Base-by-base conservation (phyloP, 2,329 filamentous ascomycete genomes). In the Botrytis fragariae region DNA sequence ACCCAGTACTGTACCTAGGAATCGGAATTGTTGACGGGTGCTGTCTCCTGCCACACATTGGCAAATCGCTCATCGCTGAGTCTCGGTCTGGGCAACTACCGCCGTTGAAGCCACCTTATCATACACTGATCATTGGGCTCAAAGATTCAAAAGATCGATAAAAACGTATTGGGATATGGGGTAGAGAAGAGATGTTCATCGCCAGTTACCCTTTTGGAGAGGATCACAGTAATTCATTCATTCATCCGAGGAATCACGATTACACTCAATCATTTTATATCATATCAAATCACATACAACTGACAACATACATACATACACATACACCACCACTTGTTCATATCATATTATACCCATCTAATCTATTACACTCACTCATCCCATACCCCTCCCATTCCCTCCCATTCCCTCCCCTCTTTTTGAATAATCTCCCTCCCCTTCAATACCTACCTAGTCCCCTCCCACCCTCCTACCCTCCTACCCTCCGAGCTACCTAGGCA, bases 161-260 rank as follows among this genome's bases (percentile, higher is more conserved):
- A n/a, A 16, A 37, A n/a, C 20, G 37, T 39, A 16, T 67, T 5
- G 20, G 39, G 63, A 37, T 39, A 54, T 67, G 32, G 64, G 44
- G 42, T 1, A 6, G 20, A 18, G 32, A 54, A n/a, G 64, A 67
- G 64, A 67, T 54, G 64, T 67, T 12, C 45, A 67, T 54, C 64
- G 45, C 12, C 64, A 54, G 45, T 67, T 54, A 29, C 35, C 64
- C 16, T 67, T 54, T 67, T 67, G 35, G 25, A 67, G 45, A 54
- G 45, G 37, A 67, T 54, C n/a, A 54, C n/a, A 67, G 35, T 29
- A 20, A 54, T 54, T 67, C 45, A 22, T 54, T 14, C 45, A 37
- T 54, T 4, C 35, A 51, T 7, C 45, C 63, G 44, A n/a, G 63
- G 63, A 51, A 48, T 48, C n/a, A 35, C 20, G 6, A 64, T 48